Conservation (phyloP, 305 asterid genomes). For the Solanum hybrid region DNA sequence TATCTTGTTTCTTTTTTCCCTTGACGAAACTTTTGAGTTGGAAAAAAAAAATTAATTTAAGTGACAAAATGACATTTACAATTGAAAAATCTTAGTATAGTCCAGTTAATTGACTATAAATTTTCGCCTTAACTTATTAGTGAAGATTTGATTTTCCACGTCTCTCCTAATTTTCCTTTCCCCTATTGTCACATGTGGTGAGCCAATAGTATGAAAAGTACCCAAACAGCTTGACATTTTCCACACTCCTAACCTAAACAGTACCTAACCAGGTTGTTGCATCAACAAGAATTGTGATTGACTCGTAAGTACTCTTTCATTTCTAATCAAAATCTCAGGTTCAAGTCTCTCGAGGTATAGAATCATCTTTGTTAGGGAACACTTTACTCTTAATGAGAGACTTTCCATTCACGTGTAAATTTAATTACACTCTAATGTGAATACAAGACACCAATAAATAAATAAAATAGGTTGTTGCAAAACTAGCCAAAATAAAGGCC, state of each 20-base stretch:
- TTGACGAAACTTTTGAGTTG: not conserved
- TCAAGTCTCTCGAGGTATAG: too few species aligned
- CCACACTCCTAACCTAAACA: not conserved
- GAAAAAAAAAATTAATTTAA: not conserved
- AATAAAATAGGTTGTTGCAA: not conserved
- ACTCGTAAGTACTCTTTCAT: too few species aligned
- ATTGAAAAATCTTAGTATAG: not conserved
- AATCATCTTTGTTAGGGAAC: too few species aligned
- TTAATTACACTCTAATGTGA: too few species aligned
- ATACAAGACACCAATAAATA: too few species aligned
- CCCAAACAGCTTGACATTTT: not conserved
- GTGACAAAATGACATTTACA: not conserved
- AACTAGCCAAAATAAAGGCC: not conserved
- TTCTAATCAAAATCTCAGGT: too few species aligned
- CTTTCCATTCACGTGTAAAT: not conserved
- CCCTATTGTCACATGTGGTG: not conserved
- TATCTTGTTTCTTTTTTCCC: not conserved
- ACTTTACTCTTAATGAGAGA: not conserved
- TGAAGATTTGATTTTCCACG: not conserved
- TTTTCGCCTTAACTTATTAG: not conserved
- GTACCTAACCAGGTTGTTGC: not conserved
- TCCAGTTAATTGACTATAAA: fast-evolving
- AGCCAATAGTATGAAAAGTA: not conserved
- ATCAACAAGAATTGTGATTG: not conserved
- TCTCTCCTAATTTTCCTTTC: not conserved